Conservation (phyloP, 225 moss, liverwort and hornwort genomes). For the Pseudoscleropodium purum region DNA sequence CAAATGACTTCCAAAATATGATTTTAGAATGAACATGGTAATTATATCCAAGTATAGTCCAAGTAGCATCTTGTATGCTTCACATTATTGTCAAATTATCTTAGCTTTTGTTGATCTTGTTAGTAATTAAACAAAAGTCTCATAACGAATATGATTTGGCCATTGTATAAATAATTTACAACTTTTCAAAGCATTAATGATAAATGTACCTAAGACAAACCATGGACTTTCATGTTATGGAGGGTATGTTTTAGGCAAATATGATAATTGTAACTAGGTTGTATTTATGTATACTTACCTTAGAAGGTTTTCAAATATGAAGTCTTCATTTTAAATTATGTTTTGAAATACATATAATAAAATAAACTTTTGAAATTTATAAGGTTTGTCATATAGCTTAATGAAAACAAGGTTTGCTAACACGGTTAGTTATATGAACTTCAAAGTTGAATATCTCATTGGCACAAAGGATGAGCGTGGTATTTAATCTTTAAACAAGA, state of each 20-base stretch:
- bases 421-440: neutral
- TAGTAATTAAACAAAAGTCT: neutral
- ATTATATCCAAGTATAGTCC: neutral
- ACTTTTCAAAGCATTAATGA: neutral
- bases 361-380: no score
- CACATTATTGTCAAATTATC: neutral
- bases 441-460: neutral
- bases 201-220: neutral
- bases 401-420: accelerated
- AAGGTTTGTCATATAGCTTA: neutral
- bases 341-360: neutral
- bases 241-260: neutral
- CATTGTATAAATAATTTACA: neutral
- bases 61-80: neutral
- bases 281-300: neutral
- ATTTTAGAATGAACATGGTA: neutral
- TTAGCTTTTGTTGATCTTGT: neutral
- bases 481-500: no score
- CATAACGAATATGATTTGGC: accelerated
- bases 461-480: neutral
- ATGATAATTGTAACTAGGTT: neutral
- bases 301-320: neutral
- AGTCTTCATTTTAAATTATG: neutral
- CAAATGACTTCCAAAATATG: neutral
- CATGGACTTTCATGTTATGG: neutral